Evolutionary conservation across 202 grass and related monocot genomes (phyloP), one percentile per base, ranked within the genome.

Genomic region (Carex sylvatica): DNA sequence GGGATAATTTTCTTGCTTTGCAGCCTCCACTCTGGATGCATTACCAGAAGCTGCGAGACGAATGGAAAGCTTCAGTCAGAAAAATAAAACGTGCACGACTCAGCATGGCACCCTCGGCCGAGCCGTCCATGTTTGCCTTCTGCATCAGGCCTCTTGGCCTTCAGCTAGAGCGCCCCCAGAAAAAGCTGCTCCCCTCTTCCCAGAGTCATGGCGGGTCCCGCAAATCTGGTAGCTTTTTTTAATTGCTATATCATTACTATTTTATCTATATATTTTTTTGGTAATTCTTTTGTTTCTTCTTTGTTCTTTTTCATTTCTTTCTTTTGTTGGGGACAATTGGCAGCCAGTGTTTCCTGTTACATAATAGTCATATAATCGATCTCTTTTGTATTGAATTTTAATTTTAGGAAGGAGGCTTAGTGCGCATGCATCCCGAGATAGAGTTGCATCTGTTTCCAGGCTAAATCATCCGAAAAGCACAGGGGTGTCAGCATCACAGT

Each of bases 81-180:
- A 86, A 42, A 90, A 90, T 93, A 16, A 88, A 83, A 31, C 63
- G 86, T 63, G 82, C 83, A 72, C 69, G 86, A 74, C 78, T 89
- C 60, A 86, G 70, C 82, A 91, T 87, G 40, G 90, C 56, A 70
- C 61, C 81, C 76, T 85, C 81, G 35, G 35, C 78, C 49, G 85
- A 86, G 73, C 96, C 96, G 28, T 47, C 89, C 24, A 82, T 99
- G 78, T 99, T 99, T 56, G 96, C 96, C 18, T 99, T 99, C 85
- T 99, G 96, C 84, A 90, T 99, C 84, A 95, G 33, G 80, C 96
- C 96, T 69, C 93, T 91, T 35, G 93, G 89, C 78, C 86, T 95
- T 22, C 80, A 95, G 82, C 69, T 92, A 83, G 79, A 93, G 80
- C 91, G 91, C 30, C 93, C 93, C 59, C 88, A 95, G 87, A 99